A percentile compares a stretch with the other conserved stretches of the same genome.
These are phyloP conservation scores for Globisporangium paddicum DNA, from an alignment of 352 stramenopile genomes.

Conservation along the genomic window DNA sequence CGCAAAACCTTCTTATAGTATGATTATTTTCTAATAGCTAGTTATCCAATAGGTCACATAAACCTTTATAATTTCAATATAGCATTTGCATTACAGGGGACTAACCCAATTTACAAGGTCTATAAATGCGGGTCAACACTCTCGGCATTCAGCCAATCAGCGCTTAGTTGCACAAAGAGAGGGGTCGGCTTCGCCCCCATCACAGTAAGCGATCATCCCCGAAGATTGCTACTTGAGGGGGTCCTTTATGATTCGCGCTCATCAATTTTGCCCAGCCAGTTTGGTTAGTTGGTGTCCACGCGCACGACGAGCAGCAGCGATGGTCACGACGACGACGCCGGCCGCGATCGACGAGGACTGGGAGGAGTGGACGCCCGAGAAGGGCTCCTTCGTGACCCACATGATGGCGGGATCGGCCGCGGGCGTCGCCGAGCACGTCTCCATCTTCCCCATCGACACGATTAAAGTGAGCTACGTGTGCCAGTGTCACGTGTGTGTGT, in stretches of 20 bases:
- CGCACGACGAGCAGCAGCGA: not conserved
- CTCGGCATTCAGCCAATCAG: not conserved
- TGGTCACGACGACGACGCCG: constrained; percentile 4
- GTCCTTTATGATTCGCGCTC: not conserved
- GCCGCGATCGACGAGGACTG: constrained; percentile 78
- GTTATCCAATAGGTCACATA: no score
- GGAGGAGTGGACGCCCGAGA: constrained; percentile 93
- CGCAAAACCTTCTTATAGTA: not conserved
- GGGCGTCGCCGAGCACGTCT: constrained; percentile 96
- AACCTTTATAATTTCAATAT: no score
- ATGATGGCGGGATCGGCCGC: constrained; percentile 93
- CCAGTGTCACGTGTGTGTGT: not conserved
- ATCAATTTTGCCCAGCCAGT: constrained; percentile 3
- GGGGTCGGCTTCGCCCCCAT: not conserved
- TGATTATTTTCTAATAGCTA: not conserved
- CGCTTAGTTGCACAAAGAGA: not conserved
- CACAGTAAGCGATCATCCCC: not conserved
- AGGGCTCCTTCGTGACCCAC: constrained; percentile 93
- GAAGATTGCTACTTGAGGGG: constrained; percentile 2
- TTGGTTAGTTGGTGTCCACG: constrained; percentile 6
- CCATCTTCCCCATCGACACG: constrained; percentile 96
- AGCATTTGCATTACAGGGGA: not conserved
- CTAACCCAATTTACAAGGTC: not conserved
- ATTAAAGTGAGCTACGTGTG: constrained; percentile 48
- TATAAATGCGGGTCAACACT: not conserved